Evolutionary conservation across 2,329 filamentous ascomycete genomes (phyloP).

Genomic region (Aureobasidium sp.): DNA sequence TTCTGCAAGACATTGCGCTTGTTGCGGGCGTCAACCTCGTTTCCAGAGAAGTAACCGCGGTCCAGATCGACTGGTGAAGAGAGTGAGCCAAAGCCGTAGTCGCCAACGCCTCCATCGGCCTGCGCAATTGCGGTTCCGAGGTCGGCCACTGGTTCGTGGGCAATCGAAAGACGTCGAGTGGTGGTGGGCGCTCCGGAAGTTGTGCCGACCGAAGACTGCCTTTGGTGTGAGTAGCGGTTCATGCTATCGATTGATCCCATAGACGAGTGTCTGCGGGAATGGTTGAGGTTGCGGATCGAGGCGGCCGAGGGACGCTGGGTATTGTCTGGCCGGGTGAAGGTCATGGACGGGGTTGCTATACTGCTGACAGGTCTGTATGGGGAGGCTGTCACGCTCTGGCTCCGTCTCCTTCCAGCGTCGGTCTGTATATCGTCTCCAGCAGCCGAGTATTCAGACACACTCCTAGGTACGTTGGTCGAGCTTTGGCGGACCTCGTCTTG

Average conservation of each 20-base stretch:
- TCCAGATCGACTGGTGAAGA: conserved; percentile 57
- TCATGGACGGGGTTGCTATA: conserved; percentile 6
- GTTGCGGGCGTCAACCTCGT: conserved; percentile 68
- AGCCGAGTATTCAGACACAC: conserved; percentile 37
- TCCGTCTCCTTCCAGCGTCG: conserved; percentile 41
- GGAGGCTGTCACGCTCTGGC: conserved; percentile 24
- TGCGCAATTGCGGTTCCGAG: not conserved
- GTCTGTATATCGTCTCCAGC: conserved; percentile 27
- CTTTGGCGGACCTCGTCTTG: conserved; percentile 75
- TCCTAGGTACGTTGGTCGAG: conserved; percentile 36
- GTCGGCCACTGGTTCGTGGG: not conserved
- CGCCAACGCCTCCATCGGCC: conserved; percentile 9
- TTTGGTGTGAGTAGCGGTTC: conserved; percentile 39
- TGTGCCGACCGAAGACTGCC: conserved; percentile 43
- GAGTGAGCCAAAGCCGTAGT: conserved; percentile 26
- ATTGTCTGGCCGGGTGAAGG: conserved; percentile 27
- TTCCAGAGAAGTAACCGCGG: conserved; percentile 87
- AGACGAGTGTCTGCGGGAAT: conserved; percentile 80
- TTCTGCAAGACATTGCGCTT: conserved; percentile 63
- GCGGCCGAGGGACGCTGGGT: conserved; percentile 30
- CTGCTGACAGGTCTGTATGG: conserved; percentile 5
- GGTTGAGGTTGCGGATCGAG: conserved; percentile 51
- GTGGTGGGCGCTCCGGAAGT: not conserved
- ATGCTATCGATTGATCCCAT: conserved; percentile 57
- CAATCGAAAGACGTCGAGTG: conserved; percentile 8